Evolutionary conservation across 805 yeast species (phyloP), one percentile per base, ranked within the genome.

Genomic region (Kregervanrija delftensis): DNA sequence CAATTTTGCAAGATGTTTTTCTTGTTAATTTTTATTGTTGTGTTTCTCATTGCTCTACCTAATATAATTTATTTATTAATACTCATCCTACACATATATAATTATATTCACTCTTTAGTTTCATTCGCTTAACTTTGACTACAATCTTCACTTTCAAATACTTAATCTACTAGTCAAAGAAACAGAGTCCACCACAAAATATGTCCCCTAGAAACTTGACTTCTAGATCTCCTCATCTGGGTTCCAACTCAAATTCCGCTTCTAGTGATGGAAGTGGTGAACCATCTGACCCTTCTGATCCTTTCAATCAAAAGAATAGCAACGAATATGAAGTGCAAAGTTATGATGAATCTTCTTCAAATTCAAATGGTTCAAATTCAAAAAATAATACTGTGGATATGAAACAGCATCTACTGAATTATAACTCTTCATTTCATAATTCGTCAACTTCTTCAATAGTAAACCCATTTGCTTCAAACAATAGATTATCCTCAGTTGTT

Each of bases 131-230:
- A 22, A 22, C 28, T 22, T 22, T 22, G 28, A 22, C 28, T 22
- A 22, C 8, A 22, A 22, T 22, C 28, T 5, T 22, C 8, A 22
- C 28, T 22, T 6, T 22, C 8, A 22, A 22, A 22, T 22, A 22
- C 6, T 22, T 22, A 5, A 22, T 22, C 8, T 8, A 22, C 28
- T 5, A 22, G 8, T 22, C 28, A 6, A 22, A 22, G 28, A 22
- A 22, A 22, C 28, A 22, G 28, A 22, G 6, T 8, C 28, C 8
- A 22, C 28, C 42, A 15, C 34, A 35, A 13, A 45, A 9, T 14
- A 62, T 61, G 66, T 49, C 68, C 3, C 51, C 64, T 11, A 58
- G 68, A 47, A 63, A 61, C 47, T 48, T 64, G 37, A 64, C 68
- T 11, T 48, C 66, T 4, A 54, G 57, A 38, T 60, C 67, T 3